A percentile compares a stretch with the other conserved stretches of the same genome.
phyloP scores from a whole-genome alignment of 495 filamentous ascomycete species.

The Podospora comata region DNA sequence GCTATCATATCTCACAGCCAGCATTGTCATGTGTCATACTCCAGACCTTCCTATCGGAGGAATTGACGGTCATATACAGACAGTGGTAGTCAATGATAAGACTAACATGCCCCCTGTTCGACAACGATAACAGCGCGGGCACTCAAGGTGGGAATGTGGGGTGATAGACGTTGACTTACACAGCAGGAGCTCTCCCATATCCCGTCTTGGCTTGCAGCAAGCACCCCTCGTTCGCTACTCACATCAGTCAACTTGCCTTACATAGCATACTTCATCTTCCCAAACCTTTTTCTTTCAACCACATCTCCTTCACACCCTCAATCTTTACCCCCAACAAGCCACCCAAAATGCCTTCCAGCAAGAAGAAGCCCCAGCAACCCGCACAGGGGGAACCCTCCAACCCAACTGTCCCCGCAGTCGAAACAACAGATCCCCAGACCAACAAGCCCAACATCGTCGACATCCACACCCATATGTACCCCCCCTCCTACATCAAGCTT shows the following conservation, averaged over 20 bases:
- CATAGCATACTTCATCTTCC: no score
- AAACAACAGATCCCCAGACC: neutral
- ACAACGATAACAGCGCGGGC: conserved; percentile 9
- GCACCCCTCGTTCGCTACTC: no score
- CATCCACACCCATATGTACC: conserved; percentile 94
- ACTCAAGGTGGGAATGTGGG: neutral
- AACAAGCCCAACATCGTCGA: conserved; percentile 58
- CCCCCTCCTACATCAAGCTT: conserved; percentile 75
- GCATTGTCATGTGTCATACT: neutral
- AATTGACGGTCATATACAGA: no score
- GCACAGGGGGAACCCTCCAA: neutral
- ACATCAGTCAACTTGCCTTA: no score
- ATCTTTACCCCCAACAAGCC: neutral
- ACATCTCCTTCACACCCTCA: no score
- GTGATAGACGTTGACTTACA: neutral
- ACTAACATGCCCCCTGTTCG: neutral
- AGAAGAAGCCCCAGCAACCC: neutral
- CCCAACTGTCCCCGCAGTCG: neutral
- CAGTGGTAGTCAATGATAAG: neutral
- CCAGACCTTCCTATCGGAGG: neutral
- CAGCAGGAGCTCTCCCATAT: neutral
- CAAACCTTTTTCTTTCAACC: no score
- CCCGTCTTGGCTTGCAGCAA: neutral
- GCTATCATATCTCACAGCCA: neutral
- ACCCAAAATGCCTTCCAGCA: no score